A percentile compares a stretch with the other conserved stretches of the same genome.
Conservation (phyloP, 257 asterid genomes). For the Petunia axillaris region DNA sequence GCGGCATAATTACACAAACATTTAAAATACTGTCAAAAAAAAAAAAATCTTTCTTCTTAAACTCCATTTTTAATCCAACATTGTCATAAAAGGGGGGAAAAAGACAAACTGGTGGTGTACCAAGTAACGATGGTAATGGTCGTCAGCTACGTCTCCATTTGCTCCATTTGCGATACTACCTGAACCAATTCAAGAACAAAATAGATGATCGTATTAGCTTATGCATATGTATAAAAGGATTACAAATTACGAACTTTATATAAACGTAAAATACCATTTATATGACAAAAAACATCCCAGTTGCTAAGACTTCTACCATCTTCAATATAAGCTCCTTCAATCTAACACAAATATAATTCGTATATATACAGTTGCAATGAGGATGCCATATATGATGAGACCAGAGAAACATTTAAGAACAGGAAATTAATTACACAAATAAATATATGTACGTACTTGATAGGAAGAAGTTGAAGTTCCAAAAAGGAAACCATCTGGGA, state of each 20-base stretch:
- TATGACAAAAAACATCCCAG: conserved; percentile 36
- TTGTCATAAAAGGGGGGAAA: too few species aligned
- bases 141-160: conserved; percentile 47
- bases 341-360: not conserved
- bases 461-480: conserved; percentile 31
- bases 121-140: conserved; percentile 52
- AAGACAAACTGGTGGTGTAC: conserved; percentile 22
- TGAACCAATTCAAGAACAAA: conserved; percentile 13
- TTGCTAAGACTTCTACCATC: conserved; percentile 38
- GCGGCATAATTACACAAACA: too few species aligned
- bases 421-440: not conserved
- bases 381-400: too few species aligned
- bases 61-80: too few species aligned
- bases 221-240: too few species aligned
- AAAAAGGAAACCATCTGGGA: conserved; percentile 24
- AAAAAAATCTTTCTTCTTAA: too few species aligned
- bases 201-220: too few species aligned
- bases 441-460: conserved; percentile 10
- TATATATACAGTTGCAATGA: not conserved
- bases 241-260: not conserved
- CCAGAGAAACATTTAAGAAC: not conserved
- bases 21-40: too few species aligned
- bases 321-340: conserved; percentile 42
- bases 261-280: conserved; percentile 19
- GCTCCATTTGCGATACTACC: conserved; percentile 43